Base-by-base conservation (phyloP, 1,284 basidiomycete species). In the Heliocybe sulcata region DNA sequence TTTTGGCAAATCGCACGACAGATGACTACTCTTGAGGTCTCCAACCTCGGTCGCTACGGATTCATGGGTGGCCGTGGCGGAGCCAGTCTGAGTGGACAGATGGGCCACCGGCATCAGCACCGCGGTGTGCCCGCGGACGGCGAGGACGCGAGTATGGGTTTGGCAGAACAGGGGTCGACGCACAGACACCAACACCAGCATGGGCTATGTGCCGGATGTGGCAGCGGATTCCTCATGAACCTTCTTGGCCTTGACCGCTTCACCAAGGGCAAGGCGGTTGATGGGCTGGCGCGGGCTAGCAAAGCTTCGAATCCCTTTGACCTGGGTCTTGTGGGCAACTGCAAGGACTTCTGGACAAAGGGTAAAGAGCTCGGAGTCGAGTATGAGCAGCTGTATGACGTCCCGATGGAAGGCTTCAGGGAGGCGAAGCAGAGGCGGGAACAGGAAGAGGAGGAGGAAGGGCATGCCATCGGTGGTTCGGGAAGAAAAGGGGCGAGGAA, bases 21-120 rank as follows among this genome's bases (percentile, higher is more conserved):
- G 67, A 92, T 99, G 83, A 99, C 96, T 0, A 98, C 96, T 0
- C 81, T 97, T 55, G 96, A 99, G 67, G 92, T 98, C 3, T 90
- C 87, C 56, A 99, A 99, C 66, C 82, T 98, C 2, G 94, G 95
- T 0, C 80, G 96, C 51, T 98, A 89, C 65, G 96, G 97, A 2
- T 98, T 87, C 74, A 98, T 99, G 94, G 97, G 96, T 50, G 94
- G 94, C 0, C 85, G 91, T 27, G 93, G 92, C 0, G 91, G 92
- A 3, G 80, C 80, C 1, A 82, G 77, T 53, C 69, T 89, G 19
- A 70, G 70, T 49, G 76, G 76, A 29, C 89, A 90, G 66, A 87
- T 87, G 84, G 85, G 88, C 2, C 85, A 87, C 63, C 72, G 74
- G 25, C 80, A 82, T 59, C 63, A 31, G 51, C 59, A 27, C 51